Evolutionary conservation across 2,329 filamentous ascomycete species (phyloP), one percentile per base, ranked within the genome.

Genomic region (Penicillium sp.): DNA sequence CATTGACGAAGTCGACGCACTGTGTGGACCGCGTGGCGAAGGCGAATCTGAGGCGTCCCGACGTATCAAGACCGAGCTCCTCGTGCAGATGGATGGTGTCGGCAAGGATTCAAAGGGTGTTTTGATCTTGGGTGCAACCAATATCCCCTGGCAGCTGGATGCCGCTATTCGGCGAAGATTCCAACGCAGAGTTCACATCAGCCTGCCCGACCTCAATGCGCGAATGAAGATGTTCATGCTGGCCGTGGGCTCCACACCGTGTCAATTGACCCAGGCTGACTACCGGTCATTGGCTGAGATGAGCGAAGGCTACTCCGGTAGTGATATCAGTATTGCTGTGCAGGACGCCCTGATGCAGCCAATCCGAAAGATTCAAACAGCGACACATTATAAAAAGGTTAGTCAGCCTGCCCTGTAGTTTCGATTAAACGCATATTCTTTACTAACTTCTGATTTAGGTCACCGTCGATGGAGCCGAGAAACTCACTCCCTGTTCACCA

Each of bases 71-170:
- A 99, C 94, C 0, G 94, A 99, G 75, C 86, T 99, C 69, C 86
- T 99, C 14, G 93, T 99, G 18, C 94, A 99, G 76, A 99, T 99
- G 94, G 94, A 99, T 67, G 95, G 94, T 77, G 94, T 99, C 9
- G 95, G 94, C 60, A 93, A 95, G 60, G 94, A 99, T 75, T 93
- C 89, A 59, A 92, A 89, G 67, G 94, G 93, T 20, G 93, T 99
- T 8, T 81, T 99, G 23, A 95, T 99, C 40, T 84, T 99, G 3
- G 94, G 94, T 57, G 94, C 94, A 51, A 99, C 94, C 54, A 99
- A 99, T 73, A 97, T 99, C 59, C 94, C 94, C 18, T 99, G 94
- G 94, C 93, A 99, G 80, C 83, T 99, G 47, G 94, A 99, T 73
- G 89, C 91, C 11, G 94, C 94, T 65, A 99, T 99, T 67, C 88